Evolutionary conservation across 768 basidiomycete genomes (phyloP).

Genomic region (Boletus subcaerulescens): DNA sequence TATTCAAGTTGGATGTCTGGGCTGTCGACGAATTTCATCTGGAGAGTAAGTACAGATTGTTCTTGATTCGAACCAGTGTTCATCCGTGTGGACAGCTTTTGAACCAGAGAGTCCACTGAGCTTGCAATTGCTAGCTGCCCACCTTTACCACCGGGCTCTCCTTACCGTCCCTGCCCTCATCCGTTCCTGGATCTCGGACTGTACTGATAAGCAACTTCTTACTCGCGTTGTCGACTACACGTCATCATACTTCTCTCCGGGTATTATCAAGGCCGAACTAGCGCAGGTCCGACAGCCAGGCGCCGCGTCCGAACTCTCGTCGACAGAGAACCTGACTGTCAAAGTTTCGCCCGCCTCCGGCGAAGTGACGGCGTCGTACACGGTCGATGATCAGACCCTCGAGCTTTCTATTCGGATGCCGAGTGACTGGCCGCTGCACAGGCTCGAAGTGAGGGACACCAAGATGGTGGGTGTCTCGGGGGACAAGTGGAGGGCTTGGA

Average conservation of each 20-base stretch:
- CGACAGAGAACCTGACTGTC: slow-evolving; percentile 76
- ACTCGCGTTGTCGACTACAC: slow-evolving; percentile 75
- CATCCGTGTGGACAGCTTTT: slow-evolving; percentile 43
- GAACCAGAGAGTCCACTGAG: slow-evolving; percentile 50
- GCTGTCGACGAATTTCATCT: slow-evolving; percentile 80
- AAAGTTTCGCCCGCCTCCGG: slow-evolving; percentile 70
- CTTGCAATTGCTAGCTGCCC: slow-evolving; percentile 71
- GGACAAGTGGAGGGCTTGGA: slow-evolving; percentile 90
- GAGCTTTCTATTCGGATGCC: slow-evolving; percentile 89
- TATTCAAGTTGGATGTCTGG: slow-evolving; percentile 84
- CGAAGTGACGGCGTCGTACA: slow-evolving; percentile 82
- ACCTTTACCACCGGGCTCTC: slow-evolving; percentile 86
- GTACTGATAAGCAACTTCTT: slow-evolving; percentile 88
- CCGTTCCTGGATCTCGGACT: slow-evolving; percentile 79
- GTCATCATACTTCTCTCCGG: slow-evolving; percentile 81
- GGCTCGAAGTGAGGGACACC: slow-evolving; percentile 83
- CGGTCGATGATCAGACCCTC: slow-evolving; percentile 90
- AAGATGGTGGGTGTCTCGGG: slow-evolving; percentile 86
- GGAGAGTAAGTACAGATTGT: slow-evolving; percentile 48
- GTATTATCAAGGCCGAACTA: slow-evolving; percentile 83
- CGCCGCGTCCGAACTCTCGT: slow-evolving; percentile 46
- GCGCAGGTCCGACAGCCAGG: slow-evolving; percentile 61
- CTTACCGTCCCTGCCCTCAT: slow-evolving; percentile 82
- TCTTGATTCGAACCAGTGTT: not conserved
- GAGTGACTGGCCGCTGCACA: slow-evolving; percentile 84